Percentiles rank a stretch among this genome's conserved stretches.
Evolutionary conservation across 495 filamentous ascomycete species (phyloP).

Genomic region (Monascus purpureus): DNA sequence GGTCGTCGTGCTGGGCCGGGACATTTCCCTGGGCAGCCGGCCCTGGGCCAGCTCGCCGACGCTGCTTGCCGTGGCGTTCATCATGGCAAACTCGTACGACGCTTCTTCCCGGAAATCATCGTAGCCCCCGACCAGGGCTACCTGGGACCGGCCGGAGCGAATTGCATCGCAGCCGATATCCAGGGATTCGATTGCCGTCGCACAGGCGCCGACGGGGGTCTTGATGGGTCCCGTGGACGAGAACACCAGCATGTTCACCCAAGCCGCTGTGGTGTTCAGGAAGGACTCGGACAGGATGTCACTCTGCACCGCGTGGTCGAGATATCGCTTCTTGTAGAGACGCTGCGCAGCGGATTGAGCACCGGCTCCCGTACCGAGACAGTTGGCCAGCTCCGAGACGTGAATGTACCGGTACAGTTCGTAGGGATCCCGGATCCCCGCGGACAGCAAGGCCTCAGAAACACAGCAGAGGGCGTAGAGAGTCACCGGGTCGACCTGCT

Average conservation of each 20-base stretch:
- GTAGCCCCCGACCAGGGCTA: conserved; percentile 9
- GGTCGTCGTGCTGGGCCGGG: conserved; percentile 6
- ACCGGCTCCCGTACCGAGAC: conserved; percentile 9
- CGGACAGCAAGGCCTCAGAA: conserved; percentile 7
- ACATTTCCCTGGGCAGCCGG: conserved; percentile 9
- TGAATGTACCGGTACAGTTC: conserved; percentile 12
- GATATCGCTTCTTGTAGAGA: conserved; percentile 8
- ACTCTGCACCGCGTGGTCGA: conserved; percentile 5
- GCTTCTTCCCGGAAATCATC: conserved; percentile 9
- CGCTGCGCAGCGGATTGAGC: conserved; percentile 2
- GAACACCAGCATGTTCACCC: conserved; percentile 13
- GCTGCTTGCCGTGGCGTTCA: conserved; percentile 10
- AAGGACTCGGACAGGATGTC: conserved; percentile 11
- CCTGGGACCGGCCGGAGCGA: conserved; percentile 5
- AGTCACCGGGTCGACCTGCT: conserved; percentile 7
- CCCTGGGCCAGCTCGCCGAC: conserved; percentile 6
- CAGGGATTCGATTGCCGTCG: conserved; percentile 10
- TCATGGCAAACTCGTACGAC: conserved; percentile 8
- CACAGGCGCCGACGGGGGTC: conserved; percentile 11
- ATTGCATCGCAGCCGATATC: conserved; percentile 10
- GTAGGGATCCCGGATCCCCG: conserved; percentile 10
- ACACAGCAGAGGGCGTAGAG: conserved; percentile 6
- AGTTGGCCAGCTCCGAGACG: conserved; percentile 10
- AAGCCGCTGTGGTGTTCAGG: conserved; percentile 9
- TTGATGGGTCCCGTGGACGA: conserved; percentile 9